Percentiles rank a stretch among this genome's conserved stretches.
Conservation (phyloP, 2,329 filamentous ascomycete species). For the Fusarium pseudoanthophilum region DNA sequence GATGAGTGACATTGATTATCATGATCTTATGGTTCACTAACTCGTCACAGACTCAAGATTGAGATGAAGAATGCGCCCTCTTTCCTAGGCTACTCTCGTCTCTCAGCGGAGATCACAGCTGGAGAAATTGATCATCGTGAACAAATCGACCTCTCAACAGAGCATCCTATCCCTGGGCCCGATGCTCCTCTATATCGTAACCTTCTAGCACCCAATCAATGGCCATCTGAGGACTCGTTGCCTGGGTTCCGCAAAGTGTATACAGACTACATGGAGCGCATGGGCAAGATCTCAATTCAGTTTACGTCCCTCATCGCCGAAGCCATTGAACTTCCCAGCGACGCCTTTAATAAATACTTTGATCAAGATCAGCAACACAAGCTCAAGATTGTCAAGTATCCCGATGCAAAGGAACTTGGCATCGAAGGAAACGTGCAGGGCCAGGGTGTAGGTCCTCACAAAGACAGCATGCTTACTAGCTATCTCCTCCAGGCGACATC, state of each 20-base stretch:
- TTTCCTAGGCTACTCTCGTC: conserved; percentile 75
- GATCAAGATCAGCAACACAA: conserved; percentile 82
- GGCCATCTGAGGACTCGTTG: conserved; percentile 72
- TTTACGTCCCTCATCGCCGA: conserved; percentile 87
- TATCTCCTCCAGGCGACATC: conserved; percentile 83
- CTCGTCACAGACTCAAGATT: conserved; percentile 63
- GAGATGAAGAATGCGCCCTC: conserved; percentile 80
- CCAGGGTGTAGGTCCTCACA: conserved; percentile 80
- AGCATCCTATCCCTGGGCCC: conserved; percentile 72
- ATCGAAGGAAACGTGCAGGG: conserved; percentile 55
- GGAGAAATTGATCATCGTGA: conserved; percentile 82
- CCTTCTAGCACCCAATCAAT: conserved; percentile 81
- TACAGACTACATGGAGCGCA: conserved; percentile 78
- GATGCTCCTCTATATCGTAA: conserved; percentile 77
- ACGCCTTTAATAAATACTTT: conserved; percentile 83
- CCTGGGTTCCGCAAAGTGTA: conserved; percentile 76
- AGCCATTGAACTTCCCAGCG: conserved; percentile 75
- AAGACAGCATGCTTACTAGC: conserved; percentile 84
- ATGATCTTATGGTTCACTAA: background rate
- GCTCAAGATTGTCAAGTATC: conserved; percentile 89
- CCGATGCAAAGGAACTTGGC: conserved; percentile 72
- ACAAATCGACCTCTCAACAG: conserved; percentile 87
- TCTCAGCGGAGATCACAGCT: conserved; percentile 77
- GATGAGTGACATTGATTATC: conserved; percentile 4
- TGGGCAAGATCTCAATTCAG: conserved; percentile 76